Percentiles rank a stretch among this genome's conserved stretches.
phyloP scores from a whole-genome alignment of 441 rosid species.

The Eutrema salsugineum region DNA sequence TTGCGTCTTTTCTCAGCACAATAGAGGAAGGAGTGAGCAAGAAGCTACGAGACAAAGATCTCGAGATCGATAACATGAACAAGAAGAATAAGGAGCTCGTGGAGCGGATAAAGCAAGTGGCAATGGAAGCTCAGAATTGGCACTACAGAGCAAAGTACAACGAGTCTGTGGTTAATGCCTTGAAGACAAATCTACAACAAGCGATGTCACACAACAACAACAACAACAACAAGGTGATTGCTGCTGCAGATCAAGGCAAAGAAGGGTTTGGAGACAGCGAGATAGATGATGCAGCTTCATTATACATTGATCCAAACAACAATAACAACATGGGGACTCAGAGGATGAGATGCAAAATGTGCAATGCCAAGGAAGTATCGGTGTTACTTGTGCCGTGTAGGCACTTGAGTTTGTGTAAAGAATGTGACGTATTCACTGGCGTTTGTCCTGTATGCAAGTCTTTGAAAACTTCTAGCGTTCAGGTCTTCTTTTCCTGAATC shows the following conservation, averaged over 20 bases:
- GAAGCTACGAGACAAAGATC: constrained; percentile 60
- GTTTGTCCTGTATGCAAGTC: constrained; percentile 56
- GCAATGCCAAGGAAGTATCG: constrained; percentile 46
- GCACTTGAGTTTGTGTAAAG: constrained; percentile 65
- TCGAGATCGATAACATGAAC: constrained; percentile 50
- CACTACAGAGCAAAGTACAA: constrained; percentile 64
- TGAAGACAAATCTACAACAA: constrained; percentile 62
- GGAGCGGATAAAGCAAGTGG: constrained; percentile 57
- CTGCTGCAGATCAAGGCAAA: constrained; percentile 34
- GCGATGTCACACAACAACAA: constrained; percentile 42
- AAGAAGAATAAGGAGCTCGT: constrained; percentile 56
- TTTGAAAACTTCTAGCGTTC: constrained; percentile 49
- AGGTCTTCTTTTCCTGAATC: constrained; percentile 27
- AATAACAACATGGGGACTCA: constrained; percentile 25
- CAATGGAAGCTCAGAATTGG: constrained; percentile 59
- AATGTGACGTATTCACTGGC: constrained; percentile 44
- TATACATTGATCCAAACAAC: constrained; percentile 43
- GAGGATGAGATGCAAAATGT: constrained; percentile 47
- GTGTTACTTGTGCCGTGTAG: constrained; percentile 60
- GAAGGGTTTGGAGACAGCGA: constrained; percentile 78
- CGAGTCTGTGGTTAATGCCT: constrained; percentile 51
- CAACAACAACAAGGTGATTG: constrained; percentile 25
- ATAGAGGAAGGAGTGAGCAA: constrained; percentile 51
- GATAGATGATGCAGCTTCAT: constrained; percentile 55
- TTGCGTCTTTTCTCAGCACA: constrained; percentile 40